Evolutionary conservation across 495 filamentous ascomycete genomes (phyloP).

Genomic region (Neurospora pannonica): DNA sequence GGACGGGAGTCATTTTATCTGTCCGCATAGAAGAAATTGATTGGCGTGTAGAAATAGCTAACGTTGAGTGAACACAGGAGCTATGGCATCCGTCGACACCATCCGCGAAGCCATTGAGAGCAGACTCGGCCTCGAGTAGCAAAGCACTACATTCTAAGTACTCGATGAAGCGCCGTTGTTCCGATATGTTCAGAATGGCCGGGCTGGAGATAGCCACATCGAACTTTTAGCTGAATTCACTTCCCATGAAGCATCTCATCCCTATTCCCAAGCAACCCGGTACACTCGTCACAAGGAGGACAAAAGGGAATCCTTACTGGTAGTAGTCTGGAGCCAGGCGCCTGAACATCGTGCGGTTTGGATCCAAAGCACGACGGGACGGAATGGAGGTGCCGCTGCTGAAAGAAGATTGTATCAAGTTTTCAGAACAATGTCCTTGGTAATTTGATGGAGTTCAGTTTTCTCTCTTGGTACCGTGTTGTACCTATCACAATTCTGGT

Average conservation of each 20-base stretch:
- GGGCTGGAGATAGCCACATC: not conserved
- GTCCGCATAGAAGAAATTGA: too few relatives aligned
- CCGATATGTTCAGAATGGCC: not conserved
- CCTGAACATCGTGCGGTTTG: too few relatives aligned
- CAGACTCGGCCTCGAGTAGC: conserved; percentile 24
- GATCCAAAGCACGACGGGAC: not conserved
- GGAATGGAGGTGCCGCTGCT: too few relatives aligned
- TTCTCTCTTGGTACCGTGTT: not conserved
- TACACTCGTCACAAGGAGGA: too few relatives aligned
- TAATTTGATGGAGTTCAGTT: too few relatives aligned
- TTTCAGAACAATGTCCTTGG: not conserved
- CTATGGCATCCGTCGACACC: conserved; percentile 72
- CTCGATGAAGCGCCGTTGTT: not conserved
- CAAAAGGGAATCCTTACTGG: too few relatives aligned
- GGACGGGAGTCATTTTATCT: not conserved
- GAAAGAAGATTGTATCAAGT: too few relatives aligned
- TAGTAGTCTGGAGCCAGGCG: too few relatives aligned
- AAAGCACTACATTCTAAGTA: not conserved
- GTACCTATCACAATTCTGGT: not conserved
- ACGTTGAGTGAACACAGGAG: conserved; percentile 42
- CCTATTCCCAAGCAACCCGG: too few relatives aligned
- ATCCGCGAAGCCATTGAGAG: conserved; percentile 56
- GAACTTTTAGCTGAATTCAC: not conserved
- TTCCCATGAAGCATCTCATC: too few relatives aligned
- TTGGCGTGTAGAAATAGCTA: not conserved